phyloP scores from a whole-genome alignment of 169 alveolate species.

The Miamiensis avidus region DNA sequence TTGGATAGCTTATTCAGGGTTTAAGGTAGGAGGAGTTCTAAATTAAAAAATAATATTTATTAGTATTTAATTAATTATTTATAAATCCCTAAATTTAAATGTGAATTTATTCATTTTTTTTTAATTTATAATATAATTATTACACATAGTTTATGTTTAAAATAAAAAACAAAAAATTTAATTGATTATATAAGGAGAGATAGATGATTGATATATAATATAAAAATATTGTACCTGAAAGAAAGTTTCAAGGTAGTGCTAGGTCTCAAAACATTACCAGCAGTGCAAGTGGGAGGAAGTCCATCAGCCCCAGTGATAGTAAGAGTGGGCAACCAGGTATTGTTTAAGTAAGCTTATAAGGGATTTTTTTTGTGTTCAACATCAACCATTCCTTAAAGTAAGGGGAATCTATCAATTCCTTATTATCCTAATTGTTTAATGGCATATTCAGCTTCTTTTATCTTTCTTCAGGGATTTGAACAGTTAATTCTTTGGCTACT shows the following conservation, averaged over 20 bases:
- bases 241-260: constrained; percentile 45
- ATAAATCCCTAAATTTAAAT: too few relatives aligned
- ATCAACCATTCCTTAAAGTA: not conserved
- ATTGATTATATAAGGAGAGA: not conserved
- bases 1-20: constrained; percentile 33
- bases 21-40: constrained; percentile 47
- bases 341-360: constrained; percentile 16
- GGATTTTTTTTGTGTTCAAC: constrained; percentile 4
- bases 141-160: too few relatives aligned
- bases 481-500: constrained; percentile 43
- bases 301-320: constrained; percentile 44
- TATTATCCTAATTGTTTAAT: constrained; percentile 12
- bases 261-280: constrained; percentile 61
- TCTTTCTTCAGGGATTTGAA: constrained; percentile 37
- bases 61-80: too few relatives aligned
- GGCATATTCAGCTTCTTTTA: constrained; percentile 43
- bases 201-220: not conserved
- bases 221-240: constrained; percentile 6
- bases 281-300: constrained; percentile 41
- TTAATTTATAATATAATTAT: too few relatives aligned
- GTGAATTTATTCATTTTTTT: too few relatives aligned
- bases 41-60: too few relatives aligned
- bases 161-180: too few relatives aligned
- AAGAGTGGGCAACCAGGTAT: constrained; percentile 18
- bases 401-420: not conserved